Percentiles rank a stretch among this genome's conserved stretches.
Conservation (phyloP, 2,329 filamentous ascomycete species). For the Beauveria pseudobassiana region DNA sequence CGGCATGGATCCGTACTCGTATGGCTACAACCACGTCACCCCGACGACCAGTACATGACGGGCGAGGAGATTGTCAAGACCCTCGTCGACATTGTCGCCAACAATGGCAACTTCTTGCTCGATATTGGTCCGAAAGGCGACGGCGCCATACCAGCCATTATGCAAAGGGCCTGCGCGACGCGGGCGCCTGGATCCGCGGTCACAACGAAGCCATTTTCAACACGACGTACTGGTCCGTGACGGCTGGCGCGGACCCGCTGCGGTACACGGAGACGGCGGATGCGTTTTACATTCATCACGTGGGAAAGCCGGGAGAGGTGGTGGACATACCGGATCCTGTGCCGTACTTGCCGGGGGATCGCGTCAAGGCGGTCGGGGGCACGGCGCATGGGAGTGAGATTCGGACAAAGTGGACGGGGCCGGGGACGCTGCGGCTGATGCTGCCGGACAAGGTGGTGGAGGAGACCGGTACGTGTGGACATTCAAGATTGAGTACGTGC, state of each 20-base stretch:
- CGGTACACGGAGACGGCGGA: slow-evolving; percentile 44
- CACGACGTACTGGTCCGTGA: slow-evolving; percentile 47
- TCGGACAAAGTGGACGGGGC: slow-evolving; percentile 13
- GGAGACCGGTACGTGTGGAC: slow-evolving; percentile 32
- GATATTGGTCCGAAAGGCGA: slow-evolving; percentile 50
- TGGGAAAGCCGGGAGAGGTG: slow-evolving; percentile 32
- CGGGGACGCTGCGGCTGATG: slow-evolving; percentile 22
- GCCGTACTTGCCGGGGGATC: slow-evolving; percentile 39
- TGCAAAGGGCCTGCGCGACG: slow-evolving; percentile 40
- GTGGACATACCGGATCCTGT: slow-evolving; percentile 34
- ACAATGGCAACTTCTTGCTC: slow-evolving; percentile 50
- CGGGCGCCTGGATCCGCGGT: slow-evolving; percentile 44
- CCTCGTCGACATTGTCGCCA: slow-evolving; percentile 45
- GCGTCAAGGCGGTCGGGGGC: slow-evolving; percentile 35
- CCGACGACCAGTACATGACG: slow-evolving; percentile 42
- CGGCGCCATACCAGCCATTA: slow-evolving; percentile 43
- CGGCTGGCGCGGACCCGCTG: slow-evolving; percentile 35
- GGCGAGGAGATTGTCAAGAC: slow-evolving; percentile 37
- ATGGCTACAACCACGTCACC: slow-evolving; percentile 53
- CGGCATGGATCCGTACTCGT: slow-evolving; percentile 53
- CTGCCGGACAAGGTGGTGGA: slow-evolving; percentile 24
- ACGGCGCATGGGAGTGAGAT: slow-evolving; percentile 18
- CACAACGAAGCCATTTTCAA: slow-evolving; percentile 50
- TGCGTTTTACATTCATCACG: slow-evolving; percentile 44
- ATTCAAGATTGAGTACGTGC: slow-evolving; percentile 20